These are phyloP conservation scores for Cercospora zeae-maydis DNA, from an alignment of 2,329 filamentous ascomycete species.

Conservation along the genomic window DNA sequence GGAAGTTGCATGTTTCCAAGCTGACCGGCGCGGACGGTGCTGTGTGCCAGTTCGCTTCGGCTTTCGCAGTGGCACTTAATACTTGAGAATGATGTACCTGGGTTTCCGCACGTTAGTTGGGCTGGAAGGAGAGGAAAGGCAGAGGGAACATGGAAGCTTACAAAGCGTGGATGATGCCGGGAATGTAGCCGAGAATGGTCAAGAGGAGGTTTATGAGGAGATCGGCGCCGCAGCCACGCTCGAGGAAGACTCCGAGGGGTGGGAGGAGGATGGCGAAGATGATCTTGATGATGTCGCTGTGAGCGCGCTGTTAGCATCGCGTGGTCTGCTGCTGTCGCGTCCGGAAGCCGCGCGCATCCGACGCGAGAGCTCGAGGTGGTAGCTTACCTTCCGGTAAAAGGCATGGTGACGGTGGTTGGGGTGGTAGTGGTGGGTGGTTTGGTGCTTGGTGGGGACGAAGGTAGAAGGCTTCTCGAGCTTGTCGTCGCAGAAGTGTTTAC, in stretches of 20 bases:
- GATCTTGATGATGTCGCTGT: slow-evolving; percentile 73
- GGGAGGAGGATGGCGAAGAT: slow-evolving; percentile 86
- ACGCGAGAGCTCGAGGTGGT: neutral
- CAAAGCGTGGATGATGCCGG: slow-evolving; percentile 81
- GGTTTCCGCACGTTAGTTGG: neutral
- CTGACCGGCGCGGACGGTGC: neutral
- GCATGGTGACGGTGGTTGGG: slow-evolving; percentile 46
- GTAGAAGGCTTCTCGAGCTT: neutral
- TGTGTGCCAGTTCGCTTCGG: neutral
- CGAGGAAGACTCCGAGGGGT: slow-evolving; percentile 88
- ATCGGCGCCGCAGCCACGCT: slow-evolving; percentile 83
- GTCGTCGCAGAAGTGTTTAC: neutral
- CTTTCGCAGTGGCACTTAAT: slow-evolving; percentile 50
- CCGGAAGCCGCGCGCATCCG: slow-evolving; percentile 7
- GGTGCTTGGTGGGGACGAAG: neutral
- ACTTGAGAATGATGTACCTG: slow-evolving; percentile 84
- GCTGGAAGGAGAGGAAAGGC: neutral
- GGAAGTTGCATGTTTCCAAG: neutral
- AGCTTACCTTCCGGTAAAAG: slow-evolving; percentile 57
- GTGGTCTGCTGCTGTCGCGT: slow-evolving; percentile 18
- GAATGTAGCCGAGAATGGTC: slow-evolving; percentile 58
- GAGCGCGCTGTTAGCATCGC: neutral
- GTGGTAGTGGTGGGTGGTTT: neutral
- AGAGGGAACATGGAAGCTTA: slow-evolving; percentile 50
- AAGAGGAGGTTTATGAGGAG: slow-evolving; percentile 89